Evolutionary conservation across 2,329 filamentous ascomycete species (phyloP).

Genomic region (Rhytidhysteron rufulum): DNA sequence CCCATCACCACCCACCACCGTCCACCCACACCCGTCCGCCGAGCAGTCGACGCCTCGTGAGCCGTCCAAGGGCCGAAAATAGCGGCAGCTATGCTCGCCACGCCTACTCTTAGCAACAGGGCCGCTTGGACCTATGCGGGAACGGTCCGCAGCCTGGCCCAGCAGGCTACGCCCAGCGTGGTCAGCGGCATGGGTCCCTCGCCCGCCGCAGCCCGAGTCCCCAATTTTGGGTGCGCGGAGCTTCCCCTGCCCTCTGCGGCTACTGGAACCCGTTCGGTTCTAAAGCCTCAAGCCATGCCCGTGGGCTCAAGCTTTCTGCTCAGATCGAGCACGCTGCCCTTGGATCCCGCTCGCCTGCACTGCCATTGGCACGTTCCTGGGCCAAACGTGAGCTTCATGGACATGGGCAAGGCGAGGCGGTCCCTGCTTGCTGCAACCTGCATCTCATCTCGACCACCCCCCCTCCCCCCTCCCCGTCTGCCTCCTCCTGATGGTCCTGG

Average conservation of each 20-base stretch:
- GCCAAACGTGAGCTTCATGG: conserved; percentile 14
- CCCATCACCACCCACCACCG: neutral
- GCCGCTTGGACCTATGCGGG: conserved; percentile 25
- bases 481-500: conserved; percentile 8
- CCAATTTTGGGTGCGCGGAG: conserved; percentile 28
- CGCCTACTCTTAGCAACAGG: conserved; percentile 24
- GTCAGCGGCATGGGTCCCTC: no score
- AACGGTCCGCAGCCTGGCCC: conserved; percentile 36
- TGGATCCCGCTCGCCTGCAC: conserved; percentile 15
- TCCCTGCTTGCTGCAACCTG: conserved; percentile 28
- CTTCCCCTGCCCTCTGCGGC: conserved; percentile 22
- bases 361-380: conserved; percentile 26
- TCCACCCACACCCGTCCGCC: no score
- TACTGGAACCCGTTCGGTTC: conserved; percentile 34
- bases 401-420: conserved; percentile 17
- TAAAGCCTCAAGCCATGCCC: conserved; percentile 26
- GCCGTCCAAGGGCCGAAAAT: conserved; percentile 1
- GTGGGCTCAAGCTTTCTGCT: conserved; percentile 30
- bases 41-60: no score
- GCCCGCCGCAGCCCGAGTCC: conserved; percentile 8
- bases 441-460: conserved; percentile 10
- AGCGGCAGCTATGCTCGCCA: conserved; percentile 21
- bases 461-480: conserved; percentile 7
- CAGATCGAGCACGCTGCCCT: conserved; percentile 15
- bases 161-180: conserved; percentile 10